phyloP scores from a whole-genome alignment of 345 rosid species.

The Hibiscus tridactylites region DNA sequence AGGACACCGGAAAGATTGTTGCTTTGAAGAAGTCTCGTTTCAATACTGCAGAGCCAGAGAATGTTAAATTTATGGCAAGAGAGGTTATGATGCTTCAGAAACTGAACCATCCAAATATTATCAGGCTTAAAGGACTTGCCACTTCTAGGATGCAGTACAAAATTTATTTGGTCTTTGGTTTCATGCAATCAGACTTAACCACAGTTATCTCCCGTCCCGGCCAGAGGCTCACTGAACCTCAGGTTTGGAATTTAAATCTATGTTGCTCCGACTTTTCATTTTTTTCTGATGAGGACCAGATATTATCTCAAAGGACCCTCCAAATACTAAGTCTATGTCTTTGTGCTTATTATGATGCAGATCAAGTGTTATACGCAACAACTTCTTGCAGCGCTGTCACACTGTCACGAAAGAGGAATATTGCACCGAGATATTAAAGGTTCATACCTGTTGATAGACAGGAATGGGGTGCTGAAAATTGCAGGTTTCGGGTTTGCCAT shows the following conservation, averaged over 20 bases:
- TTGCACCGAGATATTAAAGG: constrained; percentile 78
- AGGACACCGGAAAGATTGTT: constrained; percentile 61
- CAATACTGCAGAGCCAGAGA: constrained; percentile 73
- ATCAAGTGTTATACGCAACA: constrained; percentile 79
- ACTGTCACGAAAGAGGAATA: constrained; percentile 78
- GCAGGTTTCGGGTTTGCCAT: constrained; percentile 80
- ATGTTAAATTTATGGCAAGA: constrained; percentile 87
- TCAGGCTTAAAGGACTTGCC: constrained; percentile 79
- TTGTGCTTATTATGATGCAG: constrained; percentile 14
- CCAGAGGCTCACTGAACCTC: constrained; percentile 56
- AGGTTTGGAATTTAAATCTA: constrained; percentile 25
- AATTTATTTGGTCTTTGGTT: constrained; percentile 69
- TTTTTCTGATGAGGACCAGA: no score
- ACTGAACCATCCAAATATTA: constrained; percentile 71
- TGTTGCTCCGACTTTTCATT: not conserved
- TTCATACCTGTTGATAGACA: constrained; percentile 65
- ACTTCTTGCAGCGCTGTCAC: constrained; percentile 65
- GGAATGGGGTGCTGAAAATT: constrained; percentile 58
- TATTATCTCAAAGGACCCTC: no score
- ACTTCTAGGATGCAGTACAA: constrained; percentile 94
- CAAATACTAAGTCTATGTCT: no score
- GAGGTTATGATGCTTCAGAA: constrained; percentile 65
- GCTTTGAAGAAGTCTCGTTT: constrained; percentile 83
- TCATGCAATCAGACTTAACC: constrained; percentile 60
- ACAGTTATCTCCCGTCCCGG: constrained; percentile 57